These are phyloP conservation scores for Cordyceps cateniannulata DNA, from an alignment of 2,329 filamentous ascomycete genomes.

Conservation along the genomic window DNA sequence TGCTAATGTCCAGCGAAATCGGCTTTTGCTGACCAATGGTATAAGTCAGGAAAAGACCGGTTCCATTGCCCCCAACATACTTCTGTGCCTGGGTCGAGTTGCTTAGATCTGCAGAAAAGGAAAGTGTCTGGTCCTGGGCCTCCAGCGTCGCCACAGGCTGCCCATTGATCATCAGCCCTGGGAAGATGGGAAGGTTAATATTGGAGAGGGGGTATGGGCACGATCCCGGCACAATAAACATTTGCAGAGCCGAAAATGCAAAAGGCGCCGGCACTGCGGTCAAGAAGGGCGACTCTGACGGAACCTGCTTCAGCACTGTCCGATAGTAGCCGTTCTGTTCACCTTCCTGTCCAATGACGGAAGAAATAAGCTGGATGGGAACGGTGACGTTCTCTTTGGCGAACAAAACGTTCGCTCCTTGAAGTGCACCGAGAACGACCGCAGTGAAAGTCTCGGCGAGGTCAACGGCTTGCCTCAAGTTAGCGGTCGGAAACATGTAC, in stretches of 20 bases:
- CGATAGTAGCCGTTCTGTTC: constrained; percentile 69
- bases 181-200: constrained; percentile 51
- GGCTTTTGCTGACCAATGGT: constrained; percentile 24
- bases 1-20: constrained; percentile 18
- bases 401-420: constrained; percentile 54
- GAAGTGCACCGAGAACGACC: constrained; percentile 61
- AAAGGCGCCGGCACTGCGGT: constrained; percentile 56
- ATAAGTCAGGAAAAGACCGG: constrained; percentile 20
- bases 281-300: constrained; percentile 59
- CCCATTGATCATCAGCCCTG: constrained; percentile 33
- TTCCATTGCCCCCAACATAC: constrained; percentile 10
- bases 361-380: constrained; percentile 51
- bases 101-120: constrained; percentile 33
- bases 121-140: constrained; percentile 41
- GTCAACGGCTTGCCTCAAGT: constrained; percentile 50
- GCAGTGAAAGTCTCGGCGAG: constrained; percentile 62
- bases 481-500: constrained; percentile 56
- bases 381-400: constrained; percentile 44
- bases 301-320: constrained; percentile 46
- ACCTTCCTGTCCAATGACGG: constrained; percentile 65
- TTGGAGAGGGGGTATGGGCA: constrained; percentile 49
- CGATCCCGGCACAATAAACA: constrained; percentile 51
- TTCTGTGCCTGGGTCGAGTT: constrained; percentile 2
- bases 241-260: constrained; percentile 56
- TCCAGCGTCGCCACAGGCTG: constrained; percentile 29